Base-by-base conservation (phyloP, 352 stramenopile genomes). In the Aphanomyces euteiches region DNA sequence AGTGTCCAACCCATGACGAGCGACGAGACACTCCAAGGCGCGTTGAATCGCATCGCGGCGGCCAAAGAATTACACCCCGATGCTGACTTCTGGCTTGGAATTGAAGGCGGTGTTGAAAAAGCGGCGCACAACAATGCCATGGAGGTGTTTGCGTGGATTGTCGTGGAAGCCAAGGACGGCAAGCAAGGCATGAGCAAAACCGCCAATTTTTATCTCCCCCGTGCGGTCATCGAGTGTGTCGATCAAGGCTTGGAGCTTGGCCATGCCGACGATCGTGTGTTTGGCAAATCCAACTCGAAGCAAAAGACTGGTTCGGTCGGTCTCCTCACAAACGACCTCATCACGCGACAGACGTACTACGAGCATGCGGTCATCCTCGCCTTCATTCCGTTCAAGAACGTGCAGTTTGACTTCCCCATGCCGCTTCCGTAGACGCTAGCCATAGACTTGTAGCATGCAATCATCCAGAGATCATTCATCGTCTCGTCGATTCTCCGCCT, bases 81-180 rank as follows among this genome's bases (percentile, higher is more conserved):
- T 34, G 59, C 59, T 21, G 40, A 47, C 39, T 67, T 39, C 19
- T 67, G 59, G 59, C 5, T 67, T 21, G 59, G 59, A 8, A 67
- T 67, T 39, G 59, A 67, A 48, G 59, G 59, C 41, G 59, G 59
- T 45, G 41, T 67, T 12, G 59, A 67, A 39, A 7, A 36, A 34
- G 19, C 7, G 5, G 59, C 5, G 7, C n/a, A 7, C 19, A 21
- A 47, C 36, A 21, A 56, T 17, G 59, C 41, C 12, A 67, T 67
- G 39, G 59, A 67, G 5, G 59, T 67, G 39, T 67, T 67, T 38
- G 59, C 59, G 40, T 67, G 59, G 59, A 67, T 67, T 36, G 59
- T 67, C 12, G 41, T 67, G 39, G 15, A 54, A 6, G 19, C 59
- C 19, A 21, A n/a, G 17, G 59, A 67, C 19, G 59, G 19, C 13